A percentile compares a stretch with the other conserved stretches of the same genome.
phyloP scores from a whole-genome alignment of 768 basidiomycete genomes.

The Phallus indusiatus region DNA sequence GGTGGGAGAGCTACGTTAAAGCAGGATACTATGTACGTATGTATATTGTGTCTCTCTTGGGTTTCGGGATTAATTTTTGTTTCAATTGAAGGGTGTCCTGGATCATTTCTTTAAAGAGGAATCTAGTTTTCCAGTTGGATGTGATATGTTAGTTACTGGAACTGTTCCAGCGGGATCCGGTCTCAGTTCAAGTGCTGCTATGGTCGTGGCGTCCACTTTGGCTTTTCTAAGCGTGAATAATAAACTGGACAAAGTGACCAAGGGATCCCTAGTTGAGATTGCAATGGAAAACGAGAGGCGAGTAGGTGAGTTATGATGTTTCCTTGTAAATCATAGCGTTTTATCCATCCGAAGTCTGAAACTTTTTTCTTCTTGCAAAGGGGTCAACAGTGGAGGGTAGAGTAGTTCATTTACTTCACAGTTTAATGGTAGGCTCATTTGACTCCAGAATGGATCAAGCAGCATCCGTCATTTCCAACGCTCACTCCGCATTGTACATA shows the following conservation, averaged over 20 bases:
- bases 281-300: constrained; percentile 79
- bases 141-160: constrained; percentile 72
- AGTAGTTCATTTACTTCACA: constrained; percentile 13
- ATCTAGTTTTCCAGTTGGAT: constrained; percentile 37
- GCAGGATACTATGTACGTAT: constrained; percentile 68
- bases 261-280: constrained; percentile 68
- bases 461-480: constrained; percentile 69
- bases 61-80: background rate
- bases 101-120: constrained; percentile 41
- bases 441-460: constrained; percentile 76
- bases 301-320: constrained; percentile 39
- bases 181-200: constrained; percentile 79
- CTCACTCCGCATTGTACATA: constrained; percentile 67
- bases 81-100: constrained; percentile 48
- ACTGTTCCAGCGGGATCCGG: constrained; percentile 83
- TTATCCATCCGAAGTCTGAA: too few species aligned
- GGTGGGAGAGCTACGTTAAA: constrained; percentile 87
- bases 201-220: constrained; percentile 82
- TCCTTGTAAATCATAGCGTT: background rate
- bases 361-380: constrained; percentile 19
- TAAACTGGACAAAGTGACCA: constrained; percentile 43
- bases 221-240: constrained; percentile 72
- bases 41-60: background rate
- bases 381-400: constrained; percentile 73
- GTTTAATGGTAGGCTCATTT: constrained; percentile 6